Evolutionary conservation across 1,139 yeast genomes (phyloP).

Genomic region (Suhomyces ambrosiae): DNA sequence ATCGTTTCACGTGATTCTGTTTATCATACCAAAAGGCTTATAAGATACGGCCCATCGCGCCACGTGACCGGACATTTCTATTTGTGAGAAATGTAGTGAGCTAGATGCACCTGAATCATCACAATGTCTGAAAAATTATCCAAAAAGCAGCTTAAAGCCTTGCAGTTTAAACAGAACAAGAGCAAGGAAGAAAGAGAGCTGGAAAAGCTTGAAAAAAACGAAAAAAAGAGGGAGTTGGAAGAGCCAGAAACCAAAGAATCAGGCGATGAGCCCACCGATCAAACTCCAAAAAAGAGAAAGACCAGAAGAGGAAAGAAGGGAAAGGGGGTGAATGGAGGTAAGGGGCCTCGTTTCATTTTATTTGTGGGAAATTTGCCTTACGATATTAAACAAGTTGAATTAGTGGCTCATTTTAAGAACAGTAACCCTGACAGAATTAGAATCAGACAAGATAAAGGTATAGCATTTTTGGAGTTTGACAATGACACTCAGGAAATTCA

Average conservation of each 20-base stretch:
- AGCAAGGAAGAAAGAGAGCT: constrained; percentile 42
- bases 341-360: constrained; percentile 72
- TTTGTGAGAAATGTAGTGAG: constrained; percentile 1
- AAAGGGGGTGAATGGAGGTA: constrained; percentile 50
- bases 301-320: constrained; percentile 80
- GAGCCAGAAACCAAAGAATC: constrained; percentile 21
- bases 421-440: constrained; percentile 75
- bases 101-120: not conserved
- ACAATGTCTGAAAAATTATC: constrained; percentile 49
- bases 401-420: constrained; percentile 73
- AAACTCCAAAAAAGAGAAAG: constrained; percentile 64
- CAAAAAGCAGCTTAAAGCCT: constrained; percentile 79
- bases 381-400: constrained; percentile 61
- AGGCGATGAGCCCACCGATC: constrained; percentile 23
- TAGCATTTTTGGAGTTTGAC: constrained; percentile 89
- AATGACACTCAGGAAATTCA: constrained; percentile 65
- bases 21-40: no score
- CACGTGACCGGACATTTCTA: no score
- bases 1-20: no score
- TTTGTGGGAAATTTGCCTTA: constrained; percentile 94
- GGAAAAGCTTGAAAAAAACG: constrained; percentile 24
- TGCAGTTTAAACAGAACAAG: constrained; percentile 61
- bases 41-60: no score
- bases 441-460: constrained; percentile 80
- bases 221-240: constrained; percentile 14